These are phyloP conservation scores for Boletus tomentosulus DNA, from an alignment of 768 basidiomycete genomes.

Conservation along the genomic window DNA sequence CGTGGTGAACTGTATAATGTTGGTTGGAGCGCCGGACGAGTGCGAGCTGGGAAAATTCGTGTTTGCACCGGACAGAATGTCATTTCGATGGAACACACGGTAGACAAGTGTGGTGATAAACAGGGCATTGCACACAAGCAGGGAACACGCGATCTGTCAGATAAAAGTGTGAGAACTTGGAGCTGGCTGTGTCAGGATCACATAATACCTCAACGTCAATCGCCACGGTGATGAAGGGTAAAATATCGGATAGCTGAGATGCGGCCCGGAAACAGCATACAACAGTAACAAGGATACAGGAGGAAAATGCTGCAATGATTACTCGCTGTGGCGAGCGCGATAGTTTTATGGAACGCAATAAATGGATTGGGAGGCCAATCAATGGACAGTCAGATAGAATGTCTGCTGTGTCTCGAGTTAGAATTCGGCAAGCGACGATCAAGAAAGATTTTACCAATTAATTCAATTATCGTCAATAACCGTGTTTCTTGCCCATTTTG, in stretches of 20 bases:
- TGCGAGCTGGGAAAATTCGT: neutral
- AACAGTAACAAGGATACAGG: conserved; percentile 6
- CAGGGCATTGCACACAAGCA: conserved; percentile 13
- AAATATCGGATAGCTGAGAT: conserved; percentile 4
- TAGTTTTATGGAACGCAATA: conserved; percentile 5
- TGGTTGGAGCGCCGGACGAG: neutral
- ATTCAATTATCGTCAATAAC: conserved; percentile 9
- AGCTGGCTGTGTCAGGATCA: neutral
- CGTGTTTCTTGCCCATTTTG: neutral
- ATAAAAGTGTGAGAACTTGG: neutral
- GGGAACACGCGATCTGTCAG: conserved; percentile 13
- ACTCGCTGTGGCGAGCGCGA: conserved; percentile 2
- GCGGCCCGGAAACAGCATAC: conserved; percentile 3
- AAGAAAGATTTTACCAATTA: conserved; percentile 8
- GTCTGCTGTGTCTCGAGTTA: conserved; percentile 14
- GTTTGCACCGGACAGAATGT: neutral
- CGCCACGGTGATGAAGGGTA: neutral
- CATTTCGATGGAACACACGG: conserved; percentile 2
- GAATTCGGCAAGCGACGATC: neutral
- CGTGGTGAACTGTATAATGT: conserved; percentile 8
- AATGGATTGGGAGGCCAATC: conserved; percentile 8
- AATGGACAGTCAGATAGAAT: conserved; percentile 16
- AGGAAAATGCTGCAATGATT: conserved; percentile 5
- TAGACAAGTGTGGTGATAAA: conserved; percentile 8
- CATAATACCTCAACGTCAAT: conserved; percentile 14